phyloP scores from a whole-genome alignment of 805 yeast genomes.

The Groenewaldozyma tartarivorans region DNA sequence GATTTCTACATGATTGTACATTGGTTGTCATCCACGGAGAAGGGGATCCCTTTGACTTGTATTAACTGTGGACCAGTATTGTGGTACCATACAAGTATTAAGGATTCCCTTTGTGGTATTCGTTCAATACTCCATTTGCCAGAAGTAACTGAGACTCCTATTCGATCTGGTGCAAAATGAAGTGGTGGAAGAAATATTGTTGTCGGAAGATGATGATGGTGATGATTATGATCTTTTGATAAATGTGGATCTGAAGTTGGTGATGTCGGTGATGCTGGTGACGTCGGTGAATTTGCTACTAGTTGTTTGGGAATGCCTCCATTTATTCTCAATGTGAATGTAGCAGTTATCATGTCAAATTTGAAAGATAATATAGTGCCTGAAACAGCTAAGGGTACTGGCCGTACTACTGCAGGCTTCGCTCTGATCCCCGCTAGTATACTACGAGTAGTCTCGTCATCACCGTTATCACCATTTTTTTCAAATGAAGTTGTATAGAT shows the following conservation, averaged over 20 bases:
- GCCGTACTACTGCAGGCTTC: conserved; percentile 57
- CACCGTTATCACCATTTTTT: neutral
- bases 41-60: conserved; percentile 2
- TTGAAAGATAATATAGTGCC: conserved; percentile 13
- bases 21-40: neutral
- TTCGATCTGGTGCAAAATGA: conserved; percentile 50
- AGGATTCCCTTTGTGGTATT: conserved; percentile 20
- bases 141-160: conserved; percentile 41
- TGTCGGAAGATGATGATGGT: conserved; percentile 34
- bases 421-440: conserved; percentile 36
- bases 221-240: conserved; percentile 1
- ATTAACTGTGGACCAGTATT: neutral
- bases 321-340: conserved; percentile 10
- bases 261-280: conserved; percentile 30
- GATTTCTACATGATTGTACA: conserved; percentile 1
- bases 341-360: conserved; percentile 13
- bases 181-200: conserved; percentile 57
- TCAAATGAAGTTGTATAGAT: conserved; percentile 63
- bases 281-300: conserved; percentile 6
- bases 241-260: neutral
- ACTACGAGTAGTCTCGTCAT: neutral
- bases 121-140: conserved; percentile 47
- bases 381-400: conserved; percentile 44
- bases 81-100: neutral
- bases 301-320: neutral